A percentile compares a stretch with the other conserved stretches of the same genome.
phyloP scores from a whole-genome alignment of 2,329 filamentous ascomycete species.

The Cytospora chrysosperma region DNA sequence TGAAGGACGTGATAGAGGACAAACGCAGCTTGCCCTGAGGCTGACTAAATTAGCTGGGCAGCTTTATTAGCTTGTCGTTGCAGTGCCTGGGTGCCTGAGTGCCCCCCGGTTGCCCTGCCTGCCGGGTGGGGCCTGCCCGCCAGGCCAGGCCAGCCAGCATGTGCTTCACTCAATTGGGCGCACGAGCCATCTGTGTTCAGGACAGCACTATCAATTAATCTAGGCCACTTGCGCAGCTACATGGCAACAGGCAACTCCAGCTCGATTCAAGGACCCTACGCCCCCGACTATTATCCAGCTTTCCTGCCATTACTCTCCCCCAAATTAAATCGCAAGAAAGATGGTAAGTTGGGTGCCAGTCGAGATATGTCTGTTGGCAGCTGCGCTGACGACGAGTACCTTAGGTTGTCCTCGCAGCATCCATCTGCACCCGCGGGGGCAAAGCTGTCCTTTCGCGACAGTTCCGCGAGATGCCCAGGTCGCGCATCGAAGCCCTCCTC shows the following conservation, averaged over 20 bases:
- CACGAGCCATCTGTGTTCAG: slow-evolving; percentile 17
- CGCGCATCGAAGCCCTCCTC: slow-evolving; percentile 91
- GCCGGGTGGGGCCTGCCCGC: neutral
- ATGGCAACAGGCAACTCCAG: slow-evolving; percentile 8
- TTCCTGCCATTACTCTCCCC: slow-evolving; percentile 8
- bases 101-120: neutral
- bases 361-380: neutral
- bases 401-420: slow-evolving; percentile 96
- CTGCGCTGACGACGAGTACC: slow-evolving; percentile 16
- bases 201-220: slow-evolving; percentile 24
- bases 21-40: neutral
- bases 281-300: slow-evolving; percentile 8
- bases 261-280: slow-evolving; percentile 20
- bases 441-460: slow-evolving; percentile 98
- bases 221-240: neutral
- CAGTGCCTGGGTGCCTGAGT: no score
- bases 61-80: neutral
- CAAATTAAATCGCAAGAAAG: slow-evolving; percentile 29
- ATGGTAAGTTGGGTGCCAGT: slow-evolving; percentile 37
- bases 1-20: neutral
- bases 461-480: slow-evolving; percentile 96
- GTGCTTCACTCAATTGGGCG: neutral
- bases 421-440: slow-evolving; percentile 96
- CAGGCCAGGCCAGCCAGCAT: neutral
- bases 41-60: slow-evolving; percentile 4